Conservation (phyloP, 805 yeast genomes). For the Candida pseudoglaebosa region DNA sequence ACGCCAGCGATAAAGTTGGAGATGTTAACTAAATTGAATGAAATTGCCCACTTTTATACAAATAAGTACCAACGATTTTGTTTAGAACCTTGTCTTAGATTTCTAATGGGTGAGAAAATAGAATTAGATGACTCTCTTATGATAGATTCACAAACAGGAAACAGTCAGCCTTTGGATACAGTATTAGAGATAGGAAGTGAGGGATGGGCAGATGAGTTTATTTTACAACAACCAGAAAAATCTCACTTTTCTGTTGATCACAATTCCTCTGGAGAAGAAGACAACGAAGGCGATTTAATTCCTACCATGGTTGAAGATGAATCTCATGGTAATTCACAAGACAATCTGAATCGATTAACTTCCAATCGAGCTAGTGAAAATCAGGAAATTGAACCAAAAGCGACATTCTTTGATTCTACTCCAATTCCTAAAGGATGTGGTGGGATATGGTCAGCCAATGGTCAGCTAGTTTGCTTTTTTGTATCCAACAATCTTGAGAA, state of each 20-base stretch:
- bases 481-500: constrained; percentile 39
- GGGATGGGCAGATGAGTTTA: constrained; percentile 41
- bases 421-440: constrained; percentile 95
- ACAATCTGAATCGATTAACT: constrained; percentile 5
- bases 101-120: constrained; percentile 74
- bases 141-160: constrained; percentile 17
- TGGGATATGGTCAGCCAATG: constrained; percentile 79
- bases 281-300: constrained; percentile 34
- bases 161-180: constrained; percentile 19
- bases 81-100: constrained; percentile 74
- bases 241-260: constrained; percentile 25
- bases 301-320: constrained; percentile 38
- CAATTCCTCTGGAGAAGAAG: constrained; percentile 24
- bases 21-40: constrained; percentile 48
- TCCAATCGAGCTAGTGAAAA: background rate
- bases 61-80: constrained; percentile 57
- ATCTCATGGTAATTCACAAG: constrained; percentile 16
- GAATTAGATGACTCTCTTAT: constrained; percentile 35
- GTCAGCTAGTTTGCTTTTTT: constrained; percentile 79
- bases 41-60: constrained; percentile 55
- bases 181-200: constrained; percentile 35
- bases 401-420: constrained; percentile 52
- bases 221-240: constrained; percentile 30
- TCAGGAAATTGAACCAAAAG: background rate
- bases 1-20: constrained; percentile 44